Evolutionary conservation across 108 stramenopile genomes (phyloP), one percentile per base, ranked within the genome.

Genomic region (Stephanodiscus minutulus): DNA sequence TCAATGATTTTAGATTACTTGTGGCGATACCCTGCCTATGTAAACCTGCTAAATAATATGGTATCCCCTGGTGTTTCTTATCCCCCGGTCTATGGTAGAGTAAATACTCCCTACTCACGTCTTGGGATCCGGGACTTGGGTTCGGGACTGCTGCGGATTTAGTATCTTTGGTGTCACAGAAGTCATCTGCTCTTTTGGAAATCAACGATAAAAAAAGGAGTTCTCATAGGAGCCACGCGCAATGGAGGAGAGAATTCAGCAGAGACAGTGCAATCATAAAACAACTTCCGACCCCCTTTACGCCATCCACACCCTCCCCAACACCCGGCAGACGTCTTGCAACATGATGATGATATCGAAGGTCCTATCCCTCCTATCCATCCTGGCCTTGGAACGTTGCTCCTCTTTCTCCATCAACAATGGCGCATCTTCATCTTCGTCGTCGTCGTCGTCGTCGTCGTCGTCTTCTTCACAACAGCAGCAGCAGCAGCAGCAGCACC

Each of bases 371-470:
- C 47, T 52, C 28, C 49, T 66, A 17, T 33, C 33, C 31, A 31
- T 66, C 27, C 65, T 66, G 21, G 49, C 49, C 25, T 52, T 46
- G 25, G 18, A 9, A 13, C 62, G 24, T 4, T 68, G 54, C 18
- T 8, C 37, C 1, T 60, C 68, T 44, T 43, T 60, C 68, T 70
- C 58, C 47, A 37, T 17, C 24, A 37, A 22, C 67, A 13, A 64
- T 39, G 61, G 44, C 39, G 39, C 7, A 44, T 44, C 43, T 44
- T 13, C 43, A 2, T 0, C 33, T 0, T 39, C 43, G n/a, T n/a
- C n/a, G n/a, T n/a, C n/a, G n/a, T n/a, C n/a, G n/a, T n/a, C n/a
- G n/a, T n/a, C n/a, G n/a, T n/a, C n/a, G n/a, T n/a, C n/a, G n/a
- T n/a, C n/a, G n/a, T 39, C 43, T 15, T 0, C 33, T 0, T 39